A percentile compares a stretch with the other conserved stretches of the same genome.
Evolutionary conservation across 1,284 basidiomycete species (phyloP).

Genomic region (Marasmius oreades): DNA sequence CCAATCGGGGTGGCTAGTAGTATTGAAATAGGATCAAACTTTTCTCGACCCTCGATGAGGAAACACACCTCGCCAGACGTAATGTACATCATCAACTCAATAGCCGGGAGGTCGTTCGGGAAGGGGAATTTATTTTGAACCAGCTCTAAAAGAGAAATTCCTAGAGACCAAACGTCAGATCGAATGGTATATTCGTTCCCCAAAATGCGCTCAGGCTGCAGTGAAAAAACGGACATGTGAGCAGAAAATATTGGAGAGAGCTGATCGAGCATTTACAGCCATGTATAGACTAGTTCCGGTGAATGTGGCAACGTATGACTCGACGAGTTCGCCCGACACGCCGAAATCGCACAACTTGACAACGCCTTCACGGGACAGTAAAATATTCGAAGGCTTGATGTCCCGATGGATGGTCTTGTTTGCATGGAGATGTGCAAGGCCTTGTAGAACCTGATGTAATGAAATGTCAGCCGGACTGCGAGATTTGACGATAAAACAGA

Average conservation of each 20-base stretch:
- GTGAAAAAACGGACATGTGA: conserved; percentile 9
- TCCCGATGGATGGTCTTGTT: conserved; percentile 94
- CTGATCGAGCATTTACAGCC: conserved; percentile 65
- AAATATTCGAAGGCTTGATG: conserved; percentile 96
- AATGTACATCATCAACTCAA: conserved; percentile 93
- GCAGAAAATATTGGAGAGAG: conserved; percentile 13
- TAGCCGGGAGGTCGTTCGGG: conserved; percentile 86
- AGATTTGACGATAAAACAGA: conserved; percentile 6
- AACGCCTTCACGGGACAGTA: conserved; percentile 81
- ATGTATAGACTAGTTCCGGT: conserved; percentile 98
- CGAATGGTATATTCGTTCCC: conserved; percentile 90
- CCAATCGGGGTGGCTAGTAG: conserved; percentile 73
- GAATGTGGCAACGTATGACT: conserved; percentile 91
- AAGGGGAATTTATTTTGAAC: conserved; percentile 96
- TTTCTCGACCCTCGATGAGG: neutral
- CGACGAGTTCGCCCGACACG: conserved; percentile 92
- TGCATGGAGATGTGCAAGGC: conserved; percentile 89
- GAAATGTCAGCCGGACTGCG: conserved; percentile 5
- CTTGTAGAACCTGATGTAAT: conserved; percentile 70
- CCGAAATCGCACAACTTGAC: conserved; percentile 97
- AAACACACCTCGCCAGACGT: conserved; percentile 69
- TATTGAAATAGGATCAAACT: conserved; percentile 14
- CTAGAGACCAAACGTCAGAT: conserved; percentile 98
- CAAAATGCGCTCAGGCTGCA: conserved; percentile 87
- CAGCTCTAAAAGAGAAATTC: conserved; percentile 90